Base-by-base conservation (phyloP, 371 early-diverging fungal genomes). In the Rhizopus sp. region DNA sequence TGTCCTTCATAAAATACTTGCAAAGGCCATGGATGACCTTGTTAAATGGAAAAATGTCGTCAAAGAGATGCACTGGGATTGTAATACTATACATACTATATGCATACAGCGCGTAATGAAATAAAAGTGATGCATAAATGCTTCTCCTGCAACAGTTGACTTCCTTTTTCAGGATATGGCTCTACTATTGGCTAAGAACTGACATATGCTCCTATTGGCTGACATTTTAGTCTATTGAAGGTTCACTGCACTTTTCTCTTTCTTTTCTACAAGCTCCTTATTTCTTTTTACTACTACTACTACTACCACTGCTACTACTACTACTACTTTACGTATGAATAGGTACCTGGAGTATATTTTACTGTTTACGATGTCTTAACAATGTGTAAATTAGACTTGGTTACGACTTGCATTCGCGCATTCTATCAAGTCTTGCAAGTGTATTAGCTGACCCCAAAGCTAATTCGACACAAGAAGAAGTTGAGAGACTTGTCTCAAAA, bases 341-440 rank as follows among this genome's bases (percentile, higher is more conserved):
- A 46, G 46, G 46, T 46, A 29, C 30, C 13, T 15, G 15, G 41
- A 15, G 0, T n/a, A n/a, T 46, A 16, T 29, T 23, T 46, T 2
- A 29, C 8, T 3, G 8, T 8, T 29, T 29, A 29, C 23, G 17
- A 46, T 29, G 29, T 23, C 29, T 46, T 46, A 46, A 46, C 8
- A 29, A 38, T 40, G 51, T 33, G 49, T 50, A 39, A n/a, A 3
- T 38, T 55, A 74, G 75, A 16, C 49, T 74, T 33, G 69, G 68
- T 23, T 55, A 59, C 52, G 72, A 72, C 57, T 66, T 85, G 57
- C 86, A 85, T 59, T 80, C 84, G 55, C 83, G 80, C 49, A 85
- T 85, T 62, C 71, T 85, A 23, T 72, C 77, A 63, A 80, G 83
- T 61, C 66, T 85, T 15, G 83, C 84, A 17, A 70, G 72, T 49